These are phyloP conservation scores for Adansonia digitata DNA, from an alignment of 345 rosid genomes.

Conservation along the genomic window DNA sequence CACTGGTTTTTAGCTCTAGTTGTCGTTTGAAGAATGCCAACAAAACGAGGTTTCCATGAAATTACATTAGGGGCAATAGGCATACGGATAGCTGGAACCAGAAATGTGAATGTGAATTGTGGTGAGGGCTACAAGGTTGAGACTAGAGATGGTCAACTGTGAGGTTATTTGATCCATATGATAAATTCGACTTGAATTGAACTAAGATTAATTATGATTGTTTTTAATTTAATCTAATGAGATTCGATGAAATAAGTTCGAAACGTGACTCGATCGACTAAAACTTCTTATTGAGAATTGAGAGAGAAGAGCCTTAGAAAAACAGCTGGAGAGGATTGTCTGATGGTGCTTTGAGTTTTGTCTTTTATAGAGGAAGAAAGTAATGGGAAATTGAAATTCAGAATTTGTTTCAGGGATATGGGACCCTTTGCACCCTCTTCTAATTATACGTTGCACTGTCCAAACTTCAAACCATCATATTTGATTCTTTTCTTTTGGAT, in stretches of 20 bases:
- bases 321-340: slow-evolving; percentile 42
- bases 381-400: neutral
- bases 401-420: slow-evolving; percentile 8
- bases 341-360: neutral
- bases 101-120: too few species aligned
- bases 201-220: too few species aligned
- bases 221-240: too few species aligned
- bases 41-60: neutral
- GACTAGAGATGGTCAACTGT: too few species aligned
- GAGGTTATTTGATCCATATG: too few species aligned
- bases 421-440: neutral
- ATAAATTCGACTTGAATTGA: too few species aligned
- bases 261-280: too few species aligned
- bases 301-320: neutral
- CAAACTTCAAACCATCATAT: slow-evolving; percentile 15
- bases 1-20: neutral
- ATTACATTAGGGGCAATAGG: neutral
- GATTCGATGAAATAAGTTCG: too few species aligned
- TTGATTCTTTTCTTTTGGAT: slow-evolving; percentile 24
- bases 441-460: neutral
- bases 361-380: neutral
- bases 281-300: too few species aligned
- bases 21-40: neutral
- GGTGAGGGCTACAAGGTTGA: neutral
- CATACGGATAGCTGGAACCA: neutral